phyloP scores from a whole-genome alignment of 2,329 filamentous ascomycete species.

The Xylariales sp. region DNA sequence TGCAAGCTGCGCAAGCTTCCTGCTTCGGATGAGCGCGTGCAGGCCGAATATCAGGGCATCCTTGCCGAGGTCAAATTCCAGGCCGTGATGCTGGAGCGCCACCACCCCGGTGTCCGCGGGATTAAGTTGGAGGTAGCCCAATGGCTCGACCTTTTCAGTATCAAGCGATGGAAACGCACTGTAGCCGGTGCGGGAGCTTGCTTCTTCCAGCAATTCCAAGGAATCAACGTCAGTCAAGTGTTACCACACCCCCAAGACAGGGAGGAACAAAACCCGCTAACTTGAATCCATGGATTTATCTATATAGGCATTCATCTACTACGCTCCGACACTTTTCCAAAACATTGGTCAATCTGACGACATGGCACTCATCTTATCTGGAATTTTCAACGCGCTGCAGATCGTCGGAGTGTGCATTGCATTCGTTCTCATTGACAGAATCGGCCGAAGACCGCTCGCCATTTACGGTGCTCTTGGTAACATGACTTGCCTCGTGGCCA shows the following conservation, averaged over 20 bases:
- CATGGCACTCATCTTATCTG: slow-evolving; percentile 33
- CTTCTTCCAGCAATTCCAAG: slow-evolving; percentile 38
- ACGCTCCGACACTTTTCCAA: slow-evolving; percentile 37
- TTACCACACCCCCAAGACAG: too few relatives aligned
- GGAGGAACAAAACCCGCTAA: not conserved
- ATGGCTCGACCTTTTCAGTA: slow-evolving; percentile 43
- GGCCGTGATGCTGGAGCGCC: slow-evolving; percentile 29
- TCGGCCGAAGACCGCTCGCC: slow-evolving; percentile 38
- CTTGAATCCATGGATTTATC: not conserved
- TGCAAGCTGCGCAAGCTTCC: slow-evolving; percentile 36
- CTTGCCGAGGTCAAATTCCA: slow-evolving; percentile 43
- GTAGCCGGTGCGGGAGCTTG: slow-evolving; percentile 32
- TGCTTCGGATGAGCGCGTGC: slow-evolving; percentile 34
- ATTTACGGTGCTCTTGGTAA: slow-evolving; percentile 45
- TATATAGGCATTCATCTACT: slow-evolving; percentile 37
- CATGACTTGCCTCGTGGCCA: slow-evolving; percentile 44
- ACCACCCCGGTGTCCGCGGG: slow-evolving; percentile 27
- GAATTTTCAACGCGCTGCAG: slow-evolving; percentile 36
- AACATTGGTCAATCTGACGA: slow-evolving; percentile 29
- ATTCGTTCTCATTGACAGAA: slow-evolving; percentile 39
- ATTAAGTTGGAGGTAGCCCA: slow-evolving; percentile 37
- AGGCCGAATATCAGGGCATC: slow-evolving; percentile 45
- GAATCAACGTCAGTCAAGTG: slow-evolving; percentile 25
- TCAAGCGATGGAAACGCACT: slow-evolving; percentile 37
- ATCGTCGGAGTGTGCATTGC: slow-evolving; percentile 45